A percentile compares a stretch with the other conserved stretches of the same genome.
These are phyloP conservation scores for Trichothecium roseum DNA, from an alignment of 2,329 filamentous ascomycete species.

Conservation along the genomic window DNA sequence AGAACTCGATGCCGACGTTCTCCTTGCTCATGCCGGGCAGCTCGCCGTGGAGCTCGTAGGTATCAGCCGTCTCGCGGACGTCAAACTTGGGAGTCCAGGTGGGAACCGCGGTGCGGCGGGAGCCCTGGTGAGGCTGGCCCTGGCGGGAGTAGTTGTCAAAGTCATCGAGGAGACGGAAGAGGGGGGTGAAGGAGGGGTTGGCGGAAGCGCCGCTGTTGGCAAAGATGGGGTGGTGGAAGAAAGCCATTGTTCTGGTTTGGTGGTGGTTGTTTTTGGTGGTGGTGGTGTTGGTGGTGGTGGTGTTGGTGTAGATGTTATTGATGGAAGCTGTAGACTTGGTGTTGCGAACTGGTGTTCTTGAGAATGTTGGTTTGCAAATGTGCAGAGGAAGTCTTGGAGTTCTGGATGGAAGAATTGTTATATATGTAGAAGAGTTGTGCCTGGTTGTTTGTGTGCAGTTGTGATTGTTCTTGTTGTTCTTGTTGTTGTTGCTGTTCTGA, in stretches of 20 bases:
- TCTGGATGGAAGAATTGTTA: too few relatives aligned
- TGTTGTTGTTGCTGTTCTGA: too few relatives aligned
- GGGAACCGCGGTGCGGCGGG: conserved; percentile 21
- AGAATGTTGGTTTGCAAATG: too few relatives aligned
- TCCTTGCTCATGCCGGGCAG: conserved; percentile 67
- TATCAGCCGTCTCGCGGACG: conserved; percentile 55
- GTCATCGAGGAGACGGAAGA: conserved; percentile 56
- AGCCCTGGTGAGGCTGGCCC: conserved; percentile 13
- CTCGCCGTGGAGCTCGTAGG: conserved; percentile 72
- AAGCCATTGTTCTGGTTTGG: conserved; percentile 40
- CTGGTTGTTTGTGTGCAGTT: neutral
- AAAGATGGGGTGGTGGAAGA: conserved; percentile 42
- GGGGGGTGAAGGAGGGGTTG: conserved; percentile 43
- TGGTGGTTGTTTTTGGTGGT: conserved; percentile 7
- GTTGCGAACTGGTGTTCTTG: too few relatives aligned
- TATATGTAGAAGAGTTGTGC: too few relatives aligned
- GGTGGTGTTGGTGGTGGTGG: too few relatives aligned
- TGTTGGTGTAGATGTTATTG: conserved; percentile 1
- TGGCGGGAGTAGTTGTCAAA: conserved; percentile 46
- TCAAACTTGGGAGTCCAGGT: conserved; percentile 72
- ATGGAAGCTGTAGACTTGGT: too few relatives aligned
- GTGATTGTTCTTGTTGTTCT: neutral
- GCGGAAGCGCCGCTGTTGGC: conserved; percentile 21
- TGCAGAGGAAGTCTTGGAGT: too few relatives aligned
- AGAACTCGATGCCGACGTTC: conserved; percentile 68